These are phyloP conservation scores for Trametes coccinea DNA, from an alignment of 768 basidiomycete genomes.

Conservation along the genomic window DNA sequence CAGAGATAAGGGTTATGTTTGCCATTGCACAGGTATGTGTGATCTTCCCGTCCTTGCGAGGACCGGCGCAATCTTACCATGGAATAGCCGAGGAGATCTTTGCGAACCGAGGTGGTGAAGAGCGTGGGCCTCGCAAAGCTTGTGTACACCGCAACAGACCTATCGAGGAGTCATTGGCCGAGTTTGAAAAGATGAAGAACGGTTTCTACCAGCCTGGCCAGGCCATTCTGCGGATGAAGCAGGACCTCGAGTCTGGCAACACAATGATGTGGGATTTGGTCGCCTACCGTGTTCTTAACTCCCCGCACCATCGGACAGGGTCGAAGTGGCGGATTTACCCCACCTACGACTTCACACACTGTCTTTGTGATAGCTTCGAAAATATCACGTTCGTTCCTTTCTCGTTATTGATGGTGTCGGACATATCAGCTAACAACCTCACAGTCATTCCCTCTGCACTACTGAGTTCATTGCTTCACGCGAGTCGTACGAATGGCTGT, in stretches of 20 bases:
- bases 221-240: constrained; percentile 96
- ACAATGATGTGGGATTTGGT: constrained; percentile 99
- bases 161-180: constrained; percentile 78
- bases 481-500: constrained; percentile 98
- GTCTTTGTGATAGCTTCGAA: constrained; percentile 96
- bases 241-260: constrained; percentile 88
- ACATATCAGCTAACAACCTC: background rate
- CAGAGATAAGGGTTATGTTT: constrained; percentile 92
- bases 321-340: constrained; percentile 97
- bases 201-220: constrained; percentile 91
- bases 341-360: constrained; percentile 99
- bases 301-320: constrained; percentile 90
- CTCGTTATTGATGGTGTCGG: background rate
- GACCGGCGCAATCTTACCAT: background rate
- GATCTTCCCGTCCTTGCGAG: background rate
- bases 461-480: constrained; percentile 94
- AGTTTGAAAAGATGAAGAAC: constrained; percentile 91
- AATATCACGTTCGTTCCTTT: constrained; percentile 85
- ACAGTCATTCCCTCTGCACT: constrained; percentile 94
- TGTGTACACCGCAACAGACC: constrained; percentile 89
- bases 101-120: constrained; percentile 79
- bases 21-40: constrained; percentile 88
- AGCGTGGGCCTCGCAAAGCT: constrained; percentile 74
- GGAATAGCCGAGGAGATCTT: constrained; percentile 87
- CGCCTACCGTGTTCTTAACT: constrained; percentile 89